Percentiles rank a stretch among this genome's conserved stretches.
These are phyloP conservation scores for Pichia scutulata DNA, from an alignment of 805 yeast genomes.

Conservation along the genomic window DNA sequence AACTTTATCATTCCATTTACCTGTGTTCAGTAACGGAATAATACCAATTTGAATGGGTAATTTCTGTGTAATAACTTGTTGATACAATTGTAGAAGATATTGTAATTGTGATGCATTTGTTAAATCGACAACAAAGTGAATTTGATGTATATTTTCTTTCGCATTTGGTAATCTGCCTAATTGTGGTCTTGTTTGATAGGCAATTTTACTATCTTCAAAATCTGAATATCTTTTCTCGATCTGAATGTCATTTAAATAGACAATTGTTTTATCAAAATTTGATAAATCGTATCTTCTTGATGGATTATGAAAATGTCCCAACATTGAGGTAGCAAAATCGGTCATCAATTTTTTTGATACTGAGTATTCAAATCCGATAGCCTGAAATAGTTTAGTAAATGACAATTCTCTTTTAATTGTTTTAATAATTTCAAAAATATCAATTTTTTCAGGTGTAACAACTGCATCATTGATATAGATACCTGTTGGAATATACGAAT, in stretches of 20 bases:
- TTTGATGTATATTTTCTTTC: slow-evolving; percentile 66
- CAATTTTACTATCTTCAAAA: slow-evolving; percentile 37
- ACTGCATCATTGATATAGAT: slow-evolving; percentile 67
- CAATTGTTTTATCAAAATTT: slow-evolving; percentile 31
- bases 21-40: slow-evolving; percentile 46
- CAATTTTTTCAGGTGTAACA: slow-evolving; percentile 37
- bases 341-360: slow-evolving; percentile 32
- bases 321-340: slow-evolving; percentile 29
- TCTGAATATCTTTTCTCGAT: slow-evolving; percentile 45
- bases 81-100: slow-evolving; percentile 42
- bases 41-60: slow-evolving; percentile 79
- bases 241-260: slow-evolving; percentile 75
- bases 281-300: slow-evolving; percentile 21
- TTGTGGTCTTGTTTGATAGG: slow-evolving; percentile 36
- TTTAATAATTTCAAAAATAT: slow-evolving; percentile 35
- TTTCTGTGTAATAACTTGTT: slow-evolving; percentile 43
- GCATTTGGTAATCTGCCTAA: slow-evolving; percentile 63
- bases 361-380: slow-evolving; percentile 28
- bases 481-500: slow-evolving; percentile 30
- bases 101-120: slow-evolving; percentile 43
- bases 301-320: slow-evolving; percentile 7
- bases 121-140: slow-evolving; percentile 62
- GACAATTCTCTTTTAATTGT: slow-evolving; percentile 31
- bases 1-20: slow-evolving; percentile 18
- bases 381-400: slow-evolving; percentile 14